Percentiles rank a stretch among this genome's conserved stretches.
Conservation (phyloP, 495 filamentous ascomycete genomes). For the Trichoderma asperelloides region DNA sequence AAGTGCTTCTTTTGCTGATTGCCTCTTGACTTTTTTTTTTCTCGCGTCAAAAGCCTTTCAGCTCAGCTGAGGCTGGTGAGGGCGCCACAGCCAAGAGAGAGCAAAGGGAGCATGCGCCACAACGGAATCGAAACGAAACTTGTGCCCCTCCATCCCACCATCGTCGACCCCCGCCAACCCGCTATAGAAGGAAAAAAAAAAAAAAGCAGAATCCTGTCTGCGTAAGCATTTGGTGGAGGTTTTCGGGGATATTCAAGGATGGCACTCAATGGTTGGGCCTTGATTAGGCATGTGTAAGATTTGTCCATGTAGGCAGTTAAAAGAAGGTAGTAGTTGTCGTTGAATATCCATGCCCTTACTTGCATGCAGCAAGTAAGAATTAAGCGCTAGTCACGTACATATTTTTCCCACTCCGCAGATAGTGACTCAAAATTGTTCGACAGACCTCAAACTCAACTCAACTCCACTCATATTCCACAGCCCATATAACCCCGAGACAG, state of each 20-base stretch:
- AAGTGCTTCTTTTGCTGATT: neutral
- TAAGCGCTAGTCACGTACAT: too few relatives aligned
- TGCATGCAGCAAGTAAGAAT: neutral
- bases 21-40: too few relatives aligned
- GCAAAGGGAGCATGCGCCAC: neutral
- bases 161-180: neutral
- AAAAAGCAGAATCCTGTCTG: too few relatives aligned
- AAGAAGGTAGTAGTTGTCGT: too few relatives aligned
- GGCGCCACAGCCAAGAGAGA: neutral
- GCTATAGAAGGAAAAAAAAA: neutral
- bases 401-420: too few relatives aligned
- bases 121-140: neutral
- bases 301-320: too few relatives aligned
- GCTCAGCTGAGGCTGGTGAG: neutral
- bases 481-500: neutral
- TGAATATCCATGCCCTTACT: neutral
- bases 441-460: neutral
- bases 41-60: neutral
- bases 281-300: too few relatives aligned
- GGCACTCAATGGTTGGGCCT: too few relatives aligned
- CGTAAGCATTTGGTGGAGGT: too few relatives aligned
- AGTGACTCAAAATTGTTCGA: neutral
- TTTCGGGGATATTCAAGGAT: too few relatives aligned
- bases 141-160: slow-evolving; percentile 11
- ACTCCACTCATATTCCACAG: neutral